Base-by-base conservation (phyloP, 2,329 filamentous ascomycete species). In the Leptodontidium sp. region DNA sequence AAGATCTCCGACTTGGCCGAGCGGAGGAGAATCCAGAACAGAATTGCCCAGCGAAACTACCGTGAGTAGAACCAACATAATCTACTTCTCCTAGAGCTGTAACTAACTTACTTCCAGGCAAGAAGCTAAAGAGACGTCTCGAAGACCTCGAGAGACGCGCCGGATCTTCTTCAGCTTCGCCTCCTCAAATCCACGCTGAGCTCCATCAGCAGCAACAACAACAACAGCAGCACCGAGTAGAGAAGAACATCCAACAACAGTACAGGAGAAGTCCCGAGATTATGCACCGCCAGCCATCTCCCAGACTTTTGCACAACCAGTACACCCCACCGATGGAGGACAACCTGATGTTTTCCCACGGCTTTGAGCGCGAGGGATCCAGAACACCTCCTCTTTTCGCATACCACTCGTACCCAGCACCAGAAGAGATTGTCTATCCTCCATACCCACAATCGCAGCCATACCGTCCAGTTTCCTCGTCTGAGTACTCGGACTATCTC, bases 1-100 rank as follows among this genome's bases (percentile, higher is more conserved):
- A 97, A 98, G 88, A 97, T 98, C 80, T 97, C 95, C 68, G 95
- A 98, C 81, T 90, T 98, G 69, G 95, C 94, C 63, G 95, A 98
- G 83, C 90, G 96, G 78, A 87, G 94, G 77, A 89, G 94, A 79
- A 97, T 98, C 84, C 94, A 98, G 83, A 98, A 98, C 84, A 90
- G 95, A 75, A 98, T 98, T 86, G 95, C 95, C 75, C 95, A 98
- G 83, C 91, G 94, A 77, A 97, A 97, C 85, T 98, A 98, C 84
- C 94, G 94, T 97, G 85, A 80, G 90, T 87, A 64, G n/a, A 26
- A 70, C 57, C 17, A 43, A 58, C 59, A 65, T 64, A 50, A 32
- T 64, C 61, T 55, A 14, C 11, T 35, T 2, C 24, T 17, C 5
- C 35, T 26, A 43, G 57, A 49, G 21, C 58, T 40, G 52, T 59